Evolutionary conservation across 2,329 filamentous ascomycete species (phyloP).

Genomic region (Cadophora sp.): DNA sequence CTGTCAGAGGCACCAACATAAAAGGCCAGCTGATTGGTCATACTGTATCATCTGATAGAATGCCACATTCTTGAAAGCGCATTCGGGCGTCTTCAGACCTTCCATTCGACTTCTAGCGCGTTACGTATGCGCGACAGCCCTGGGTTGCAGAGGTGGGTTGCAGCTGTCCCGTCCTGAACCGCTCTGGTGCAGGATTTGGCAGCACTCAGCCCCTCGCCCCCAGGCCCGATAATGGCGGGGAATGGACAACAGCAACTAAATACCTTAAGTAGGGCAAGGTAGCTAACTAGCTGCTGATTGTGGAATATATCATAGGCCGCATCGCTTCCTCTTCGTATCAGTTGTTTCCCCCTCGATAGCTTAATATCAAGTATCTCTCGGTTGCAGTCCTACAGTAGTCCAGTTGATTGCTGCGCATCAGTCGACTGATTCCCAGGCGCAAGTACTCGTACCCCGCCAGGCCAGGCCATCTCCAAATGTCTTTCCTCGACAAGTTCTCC

Average conservation of each 20-base stretch:
- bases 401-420: not conserved
- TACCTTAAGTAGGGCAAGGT: too few species aligned
- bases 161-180: conserved; percentile 6
- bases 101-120: conserved; percentile 29
- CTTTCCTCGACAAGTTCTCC: conserved; percentile 32
- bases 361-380: not conserved
- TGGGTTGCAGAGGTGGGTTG: not conserved
- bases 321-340: not conserved
- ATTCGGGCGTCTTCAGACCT: conserved; percentile 8
- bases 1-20: not conserved
- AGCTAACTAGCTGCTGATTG: not conserved
- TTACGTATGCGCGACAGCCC: conserved; percentile 13
- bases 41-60: not conserved
- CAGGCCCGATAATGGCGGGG: not conserved
- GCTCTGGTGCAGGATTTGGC: conserved; percentile 3
- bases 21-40: not conserved
- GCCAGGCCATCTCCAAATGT: conserved; percentile 20
- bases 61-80: not conserved
- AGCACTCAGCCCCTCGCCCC: not conserved
- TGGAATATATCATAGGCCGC: not conserved
- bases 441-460: not conserved
- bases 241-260: conserved; percentile 11
- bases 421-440: not conserved
- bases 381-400: not conserved
- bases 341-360: not conserved